Base-by-base conservation (phyloP, 2,329 filamentous ascomycete genomes). In the Cordyceps pruinosa region DNA sequence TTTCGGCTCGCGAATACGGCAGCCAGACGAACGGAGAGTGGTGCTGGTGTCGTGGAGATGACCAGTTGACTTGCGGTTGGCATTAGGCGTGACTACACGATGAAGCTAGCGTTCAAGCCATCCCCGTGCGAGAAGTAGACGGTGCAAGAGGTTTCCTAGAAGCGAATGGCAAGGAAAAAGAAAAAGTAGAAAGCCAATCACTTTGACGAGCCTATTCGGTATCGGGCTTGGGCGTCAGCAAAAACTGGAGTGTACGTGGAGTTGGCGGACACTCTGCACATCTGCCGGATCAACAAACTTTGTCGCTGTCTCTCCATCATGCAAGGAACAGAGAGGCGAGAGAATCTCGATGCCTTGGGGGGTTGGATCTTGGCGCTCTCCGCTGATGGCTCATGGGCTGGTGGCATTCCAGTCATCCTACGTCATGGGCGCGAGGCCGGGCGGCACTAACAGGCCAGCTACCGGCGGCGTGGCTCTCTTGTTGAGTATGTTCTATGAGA, bases 371-470 rank as follows among this genome's bases (percentile, higher is more conserved):
- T 52, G 37, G 49, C 49, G 39, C 49, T 41, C 37, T 39, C 49
- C 21, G 49, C 32, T 42, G 49, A 26, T 34, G 49, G 49, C 34
- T 32, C 26, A 34, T 52, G 49, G 49, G 21, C 47, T 37, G 28
- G 6, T 37, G 34, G 34, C 32, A 55, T 55, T 55, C 44, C 52
- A 41, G 44, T 55, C 44, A 39, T 30, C 42, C 52, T 41, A 55
- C 34, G 52, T 55, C 52, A 55, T 54, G 28, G 48, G 52, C 32
- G 25, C 42, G 17, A 9, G 30, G 21, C 41, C 32, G 15, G 17
- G 30, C 32, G 19, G 34, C 42, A 41, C 52, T 41, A 89, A 68
- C 37, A 54, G 41, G 12, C 28, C 51, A 53, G 45, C 25, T 45
- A 37, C 51, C 15, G 4, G 37, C n/a, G 10, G 12, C 8, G 23